These are phyloP conservation scores for Fusarium hainanense DNA, from an alignment of 2,329 filamentous ascomycete species.

Conservation along the genomic window DNA sequence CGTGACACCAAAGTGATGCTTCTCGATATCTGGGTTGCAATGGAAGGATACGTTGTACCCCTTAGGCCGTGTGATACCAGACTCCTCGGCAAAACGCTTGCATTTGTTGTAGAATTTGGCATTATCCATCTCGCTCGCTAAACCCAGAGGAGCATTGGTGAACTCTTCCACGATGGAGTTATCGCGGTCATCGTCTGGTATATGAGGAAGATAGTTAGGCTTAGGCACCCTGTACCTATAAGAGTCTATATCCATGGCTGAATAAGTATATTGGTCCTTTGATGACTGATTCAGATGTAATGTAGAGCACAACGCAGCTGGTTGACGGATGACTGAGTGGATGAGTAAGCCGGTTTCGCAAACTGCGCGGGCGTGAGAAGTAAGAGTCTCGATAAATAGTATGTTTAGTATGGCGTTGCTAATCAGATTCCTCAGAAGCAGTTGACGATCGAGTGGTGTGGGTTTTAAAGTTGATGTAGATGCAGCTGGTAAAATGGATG, in stretches of 20 bases:
- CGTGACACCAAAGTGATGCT: slow-evolving; percentile 94
- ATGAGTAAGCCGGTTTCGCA: slow-evolving; percentile 19
- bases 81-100: slow-evolving; percentile 65
- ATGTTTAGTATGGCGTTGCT: neutral
- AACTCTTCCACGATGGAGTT: slow-evolving; percentile 64
- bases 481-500: slow-evolving; percentile 35
- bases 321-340: neutral
- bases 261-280: slow-evolving; percentile 6
- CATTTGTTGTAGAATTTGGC: slow-evolving; percentile 67
- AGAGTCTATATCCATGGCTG: slow-evolving; percentile 55
- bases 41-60: slow-evolving; percentile 96
- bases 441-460: slow-evolving; percentile 1
- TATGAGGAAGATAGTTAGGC: slow-evolving; percentile 70
- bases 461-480: slow-evolving; percentile 13
- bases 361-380: neutral
- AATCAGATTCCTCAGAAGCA: neutral
- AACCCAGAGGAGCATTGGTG: slow-evolving; percentile 59
- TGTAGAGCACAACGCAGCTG: slow-evolving; percentile 8
- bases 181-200: slow-evolving; percentile 62
- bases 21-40: slow-evolving; percentile 93
- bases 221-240: slow-evolving; percentile 67
- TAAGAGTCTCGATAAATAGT: neutral
- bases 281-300: slow-evolving; percentile 1
- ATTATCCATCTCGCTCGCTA: slow-evolving; percentile 65
- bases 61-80: slow-evolving; percentile 81